Evolutionary conservation across 495 filamentous ascomycete species (phyloP).

Genomic region (Lindgomyces ingoldianus): DNA sequence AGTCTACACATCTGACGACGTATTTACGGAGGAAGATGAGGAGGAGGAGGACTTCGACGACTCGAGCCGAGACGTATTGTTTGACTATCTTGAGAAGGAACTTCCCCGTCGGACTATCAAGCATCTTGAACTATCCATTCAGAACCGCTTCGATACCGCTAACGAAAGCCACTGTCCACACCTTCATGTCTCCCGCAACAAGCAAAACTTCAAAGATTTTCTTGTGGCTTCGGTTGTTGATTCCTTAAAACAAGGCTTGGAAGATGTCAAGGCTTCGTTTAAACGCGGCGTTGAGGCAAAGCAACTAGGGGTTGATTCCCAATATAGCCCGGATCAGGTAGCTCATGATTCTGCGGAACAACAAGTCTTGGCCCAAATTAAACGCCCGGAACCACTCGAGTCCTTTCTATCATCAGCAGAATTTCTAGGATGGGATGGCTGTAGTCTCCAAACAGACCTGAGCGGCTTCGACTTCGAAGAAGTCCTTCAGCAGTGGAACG

Average conservation of each 20-base stretch:
- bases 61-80: background rate
- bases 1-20: background rate
- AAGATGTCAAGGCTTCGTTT: background rate
- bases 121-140: background rate
- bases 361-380: too few relatives aligned
- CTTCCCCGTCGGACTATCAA: background rate
- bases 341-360: background rate
- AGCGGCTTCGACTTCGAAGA: too few relatives aligned
- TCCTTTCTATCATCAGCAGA: too few relatives aligned
- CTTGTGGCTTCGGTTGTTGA: background rate
- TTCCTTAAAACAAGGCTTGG: background rate
- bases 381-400: too few relatives aligned
- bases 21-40: background rate
- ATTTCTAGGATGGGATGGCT: too few relatives aligned
- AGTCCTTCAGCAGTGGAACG: too few relatives aligned
- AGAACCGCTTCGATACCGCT: background rate
- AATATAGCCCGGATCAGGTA: background rate
- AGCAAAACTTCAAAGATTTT: background rate
- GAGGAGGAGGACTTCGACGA: background rate
- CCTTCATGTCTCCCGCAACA: background rate
- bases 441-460: too few relatives aligned
- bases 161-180: background rate
- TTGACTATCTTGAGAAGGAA: background rate
- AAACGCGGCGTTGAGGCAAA: background rate
- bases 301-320: background rate